Base-by-base conservation (phyloP, 352 stramenopile species). In the Pythium phragmiticola region DNA sequence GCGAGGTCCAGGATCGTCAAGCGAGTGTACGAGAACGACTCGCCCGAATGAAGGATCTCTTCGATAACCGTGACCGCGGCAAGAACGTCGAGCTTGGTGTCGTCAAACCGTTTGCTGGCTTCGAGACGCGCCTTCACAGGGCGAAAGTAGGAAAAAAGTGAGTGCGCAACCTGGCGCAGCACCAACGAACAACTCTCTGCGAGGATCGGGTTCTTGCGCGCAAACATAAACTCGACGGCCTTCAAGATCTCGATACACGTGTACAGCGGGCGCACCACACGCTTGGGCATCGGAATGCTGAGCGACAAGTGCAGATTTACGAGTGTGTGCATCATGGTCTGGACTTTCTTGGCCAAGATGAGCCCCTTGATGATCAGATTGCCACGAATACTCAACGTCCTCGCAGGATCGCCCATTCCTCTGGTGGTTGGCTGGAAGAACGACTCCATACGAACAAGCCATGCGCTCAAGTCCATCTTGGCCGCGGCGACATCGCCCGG, bases 161-260 rank as follows among this genome's bases (percentile, higher is more conserved):
- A 88, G 57, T 94, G 84, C 0, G 84, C 82, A 12, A 94, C 84
- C 73, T 94, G 87, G 0, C 84, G 77, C 19, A 95, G 57, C 45
- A 95, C 64, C 17, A 94, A 76, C 2, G 85, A 87, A 16, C 79
- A 80, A 14, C 74, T 89, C 64, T 95, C 85, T 0, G 80, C 77
- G 45, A 95, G 53, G 28, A 94, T 85, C 6, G 86, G 84, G 65
- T 92, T 93, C 60, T 95, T 95, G 16, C 87, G 72, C 14, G 86
- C 85, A 64, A 97, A 90, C 88, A 97, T 96, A 57, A 97, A 96
- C 66, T 98, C 90, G 34, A 98, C 88, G 3, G 87, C 85, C 71
- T 98, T 98, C 26, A 97, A 66, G 36, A 97, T 89, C 45, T 97
- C 88, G 49, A 97, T 89, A 52, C 93, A 95, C 13, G 82, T 93